A percentile compares a stretch with the other conserved stretches of the same genome.
phyloP scores from a whole-genome alignment of 257 asterid genomes.

The Solanum tacnaense region DNA sequence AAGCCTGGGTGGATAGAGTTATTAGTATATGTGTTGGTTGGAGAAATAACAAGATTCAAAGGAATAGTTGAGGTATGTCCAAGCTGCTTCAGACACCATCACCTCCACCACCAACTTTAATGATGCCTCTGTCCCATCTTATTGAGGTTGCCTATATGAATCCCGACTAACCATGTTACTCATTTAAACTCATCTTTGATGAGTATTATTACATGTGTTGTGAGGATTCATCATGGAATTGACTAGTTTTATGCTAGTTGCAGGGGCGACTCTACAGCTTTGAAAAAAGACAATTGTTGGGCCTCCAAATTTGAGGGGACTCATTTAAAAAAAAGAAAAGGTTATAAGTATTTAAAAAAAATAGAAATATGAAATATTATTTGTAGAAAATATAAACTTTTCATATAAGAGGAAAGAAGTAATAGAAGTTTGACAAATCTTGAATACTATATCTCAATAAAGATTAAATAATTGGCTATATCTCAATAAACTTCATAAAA shows the following conservation, averaged over 20 bases:
- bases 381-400: too few relatives aligned
- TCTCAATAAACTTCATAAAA: too few relatives aligned
- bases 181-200: neutral
- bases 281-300: too few relatives aligned
- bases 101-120: neutral
- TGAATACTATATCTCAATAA: too few relatives aligned
- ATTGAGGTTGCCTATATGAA: neutral
- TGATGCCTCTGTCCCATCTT: neutral
- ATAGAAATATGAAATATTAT: too few relatives aligned
- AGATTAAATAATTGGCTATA: too few relatives aligned
- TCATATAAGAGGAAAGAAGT: too few relatives aligned
- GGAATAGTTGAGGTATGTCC: neutral
- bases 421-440: too few relatives aligned
- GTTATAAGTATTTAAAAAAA: too few relatives aligned
- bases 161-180: neutral
- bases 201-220: neutral
- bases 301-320: too few relatives aligned
- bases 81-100: neutral
- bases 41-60: neutral
- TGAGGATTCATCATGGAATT: neutral
- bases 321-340: too few relatives aligned
- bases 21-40: neutral
- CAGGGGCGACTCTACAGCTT: too few relatives aligned
- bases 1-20: neutral
- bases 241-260: neutral